A percentile compares a stretch with the other conserved stretches of the same genome.
These are phyloP conservation scores for Cicer chorassanicum DNA, from an alignment of 306 rosid genomes.

Conservation along the genomic window DNA sequence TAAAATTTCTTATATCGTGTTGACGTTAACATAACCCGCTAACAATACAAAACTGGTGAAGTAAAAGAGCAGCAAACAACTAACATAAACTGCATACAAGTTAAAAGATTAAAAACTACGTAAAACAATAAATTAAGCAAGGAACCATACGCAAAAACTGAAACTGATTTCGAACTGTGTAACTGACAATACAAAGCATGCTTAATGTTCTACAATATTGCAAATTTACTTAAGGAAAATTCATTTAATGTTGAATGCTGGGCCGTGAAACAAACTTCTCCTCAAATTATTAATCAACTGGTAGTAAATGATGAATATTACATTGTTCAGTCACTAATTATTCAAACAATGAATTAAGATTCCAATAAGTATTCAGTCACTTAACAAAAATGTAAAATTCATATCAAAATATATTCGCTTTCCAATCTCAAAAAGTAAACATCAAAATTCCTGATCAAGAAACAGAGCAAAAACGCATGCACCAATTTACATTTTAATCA, in stretches of 20 bases:
- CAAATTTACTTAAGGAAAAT: too few species aligned
- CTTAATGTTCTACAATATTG: not conserved
- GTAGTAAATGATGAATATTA: not conserved
- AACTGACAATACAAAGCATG: not conserved
- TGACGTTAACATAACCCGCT: slow-evolving; percentile 18
- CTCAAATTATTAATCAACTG: not conserved
- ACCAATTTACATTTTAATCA: slow-evolving; percentile 20
- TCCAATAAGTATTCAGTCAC: not conserved
- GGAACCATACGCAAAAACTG: not conserved
- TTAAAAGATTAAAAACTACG: not conserved
- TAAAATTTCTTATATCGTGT: slow-evolving; percentile 2
- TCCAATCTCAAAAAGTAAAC: slow-evolving; percentile 17
- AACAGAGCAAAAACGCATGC: slow-evolving; percentile 11
- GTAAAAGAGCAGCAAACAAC: not conserved
- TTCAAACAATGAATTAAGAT: too few species aligned
- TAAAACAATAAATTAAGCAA: not conserved
- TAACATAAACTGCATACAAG: not conserved
- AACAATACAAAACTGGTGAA: not conserved
- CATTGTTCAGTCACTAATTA: not conserved
- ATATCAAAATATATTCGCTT: not conserved
- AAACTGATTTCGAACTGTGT: not conserved
- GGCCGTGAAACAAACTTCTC: not conserved
- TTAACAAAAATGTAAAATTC: slow-evolving; percentile 2
- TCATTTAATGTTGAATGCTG: not conserved
- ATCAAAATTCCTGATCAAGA: slow-evolving; percentile 27